Percentiles rank a stretch among this genome's conserved stretches.
Conservation (phyloP, 805 yeast genomes). For the Kregervanrija fluxuum region DNA sequence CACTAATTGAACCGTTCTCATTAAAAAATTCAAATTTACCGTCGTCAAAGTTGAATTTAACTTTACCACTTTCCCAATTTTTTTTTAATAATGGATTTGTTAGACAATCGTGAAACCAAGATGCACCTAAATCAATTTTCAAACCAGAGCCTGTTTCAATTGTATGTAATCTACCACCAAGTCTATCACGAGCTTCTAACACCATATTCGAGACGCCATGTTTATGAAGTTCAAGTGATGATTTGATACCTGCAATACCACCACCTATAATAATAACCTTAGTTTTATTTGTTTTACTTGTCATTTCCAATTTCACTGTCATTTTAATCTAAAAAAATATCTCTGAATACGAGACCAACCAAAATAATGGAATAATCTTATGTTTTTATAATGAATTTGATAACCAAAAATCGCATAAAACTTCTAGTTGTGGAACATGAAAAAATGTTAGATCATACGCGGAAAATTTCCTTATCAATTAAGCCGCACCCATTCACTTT, state of each 20-base stretch:
- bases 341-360: too few relatives aligned
- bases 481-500: too few relatives aligned
- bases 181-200: conserved; percentile 44
- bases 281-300: conserved; percentile 31
- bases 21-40: conserved; percentile 17
- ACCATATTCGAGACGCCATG: conserved; percentile 33
- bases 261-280: conserved; percentile 45
- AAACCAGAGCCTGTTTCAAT: conserved; percentile 23
- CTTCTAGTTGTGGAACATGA: too few relatives aligned
- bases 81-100: conserved; percentile 53
- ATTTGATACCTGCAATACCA: conserved; percentile 47
- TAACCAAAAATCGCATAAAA: too few relatives aligned
- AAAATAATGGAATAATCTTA: too few relatives aligned
- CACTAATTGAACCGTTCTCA: conserved; percentile 26
- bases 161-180: conserved; percentile 64
- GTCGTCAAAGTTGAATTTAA: conserved; percentile 27
- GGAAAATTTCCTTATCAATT: too few relatives aligned
- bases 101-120: conserved; percentile 85
- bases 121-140: conserved; percentile 70
- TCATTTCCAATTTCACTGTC: background rate
- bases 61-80: conserved; percentile 26
- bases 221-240: conserved; percentile 34
- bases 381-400: too few relatives aligned
- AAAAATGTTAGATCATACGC: too few relatives aligned
- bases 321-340: too few relatives aligned